phyloP scores from a whole-genome alignment of 2,329 filamentous ascomycete species.

The Podosphaera fusca region DNA sequence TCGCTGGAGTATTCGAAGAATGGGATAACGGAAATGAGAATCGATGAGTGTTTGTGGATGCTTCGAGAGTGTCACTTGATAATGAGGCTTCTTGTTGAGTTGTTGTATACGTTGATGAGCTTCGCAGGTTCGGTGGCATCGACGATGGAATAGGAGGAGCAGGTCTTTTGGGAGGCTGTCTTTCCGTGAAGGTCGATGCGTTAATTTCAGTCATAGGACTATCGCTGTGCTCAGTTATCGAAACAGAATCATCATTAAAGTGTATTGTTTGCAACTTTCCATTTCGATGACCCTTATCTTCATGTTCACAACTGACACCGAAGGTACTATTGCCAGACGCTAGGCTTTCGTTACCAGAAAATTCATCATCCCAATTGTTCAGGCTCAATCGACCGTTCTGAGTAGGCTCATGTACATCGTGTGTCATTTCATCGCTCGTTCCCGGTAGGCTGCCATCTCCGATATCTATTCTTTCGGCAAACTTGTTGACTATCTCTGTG shows the following conservation, averaged over 20 bases:
- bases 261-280: constrained; percentile 8
- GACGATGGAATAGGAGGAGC: constrained; percentile 7
- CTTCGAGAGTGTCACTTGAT: constrained; percentile 9
- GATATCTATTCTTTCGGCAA: constrained; percentile 10
- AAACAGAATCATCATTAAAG: constrained; percentile 12
- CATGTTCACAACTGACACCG: constrained; percentile 9
- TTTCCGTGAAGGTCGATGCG: constrained; percentile 10
- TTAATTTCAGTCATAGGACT: constrained; percentile 5
- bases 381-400: constrained; percentile 30
- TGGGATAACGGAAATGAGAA: constrained; percentile 43
- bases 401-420: constrained; percentile 30
- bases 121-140: constrained; percentile 13
- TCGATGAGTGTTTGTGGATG: constrained; percentile 22
- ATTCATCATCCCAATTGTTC: constrained; percentile 18
- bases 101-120: constrained; percentile 14
- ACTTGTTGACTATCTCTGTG: constrained; percentile 14
- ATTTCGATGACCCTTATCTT: constrained; percentile 14
- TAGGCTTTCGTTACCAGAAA: constrained; percentile 13
- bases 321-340: constrained; percentile 10
- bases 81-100: constrained; percentile 10
- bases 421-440: constrained; percentile 13
- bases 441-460: constrained; percentile 5
- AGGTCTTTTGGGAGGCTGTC: constrained; percentile 6
- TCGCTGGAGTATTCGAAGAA: constrained; percentile 22
- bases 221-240: constrained; percentile 12